Base-by-base conservation (phyloP, 768 basidiomycete species). In the Tremella yokohamensis region DNA sequence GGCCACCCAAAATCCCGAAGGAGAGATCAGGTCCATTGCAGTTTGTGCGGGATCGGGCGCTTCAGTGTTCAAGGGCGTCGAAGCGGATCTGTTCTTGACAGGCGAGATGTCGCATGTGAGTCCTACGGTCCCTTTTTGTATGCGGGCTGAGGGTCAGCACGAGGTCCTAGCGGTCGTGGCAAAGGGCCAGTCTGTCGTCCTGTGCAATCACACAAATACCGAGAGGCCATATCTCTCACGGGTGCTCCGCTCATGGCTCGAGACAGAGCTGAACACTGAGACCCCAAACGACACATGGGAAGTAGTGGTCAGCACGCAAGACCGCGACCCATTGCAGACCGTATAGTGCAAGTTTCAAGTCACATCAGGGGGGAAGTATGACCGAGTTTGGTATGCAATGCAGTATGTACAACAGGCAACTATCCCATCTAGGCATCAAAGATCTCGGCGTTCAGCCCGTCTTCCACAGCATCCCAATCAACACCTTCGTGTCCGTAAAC, bases 191-290 rank as follows among this genome's bases (percentile, higher is more conserved):
- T 83, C 88, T 72, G 87, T 96, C 71, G 82, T 96, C 62, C 82
- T 96, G 55, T 91, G 91, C 87, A 78, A 80, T 16, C 94, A 97
- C 78, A 88, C 90, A 15, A 92, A 92, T 77, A 93, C 93, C 44
- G 94, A 98, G 79, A 87, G 93, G 29, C 90, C 90, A 0, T 97
- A 90, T 78, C 85, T 98, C 54, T 83, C 62, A 3, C 54, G 85
- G 16, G 79, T 84, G 20, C 82, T 97, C 29, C 85, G 85, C 39
- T 76, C 79, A 12, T 85, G 84, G 76, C 80, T 97, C 60, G 71
- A 75, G 59, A 64, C 70, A 49, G 83, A 85, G 73, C 78, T 88
- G 59, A 65, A 72, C 15, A 76, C 66, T 39, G 74, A 76, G 44
- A 55, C 51, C 75, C 42, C 16, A 16, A 48, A 64, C 8, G 29